These are phyloP conservation scores for Carallia pectinifolia DNA, from an alignment of 345 rosid genomes.

Conservation along the genomic window DNA sequence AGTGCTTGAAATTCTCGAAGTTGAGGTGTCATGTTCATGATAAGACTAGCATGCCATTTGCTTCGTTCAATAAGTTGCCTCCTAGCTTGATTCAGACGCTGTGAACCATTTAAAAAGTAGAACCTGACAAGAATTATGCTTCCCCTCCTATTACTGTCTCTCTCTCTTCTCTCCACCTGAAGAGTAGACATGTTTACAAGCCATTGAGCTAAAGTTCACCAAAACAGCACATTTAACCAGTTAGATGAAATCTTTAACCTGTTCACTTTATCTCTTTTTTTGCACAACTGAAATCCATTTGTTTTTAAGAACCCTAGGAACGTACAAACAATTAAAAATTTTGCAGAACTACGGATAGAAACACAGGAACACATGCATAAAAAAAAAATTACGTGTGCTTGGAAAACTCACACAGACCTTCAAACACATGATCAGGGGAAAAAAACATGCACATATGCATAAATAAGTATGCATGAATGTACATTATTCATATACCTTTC, in stretches of 20 bases:
- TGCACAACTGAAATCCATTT: neutral
- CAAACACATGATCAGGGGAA: neutral
- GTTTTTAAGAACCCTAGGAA: neutral
- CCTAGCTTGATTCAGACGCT: constrained; percentile 85
- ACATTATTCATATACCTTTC: constrained; percentile 55
- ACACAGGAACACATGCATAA: neutral
- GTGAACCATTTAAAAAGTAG: constrained; percentile 75
- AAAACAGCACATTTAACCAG: no score
- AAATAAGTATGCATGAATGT: no score
- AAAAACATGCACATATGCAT: neutral
- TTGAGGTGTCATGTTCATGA: constrained; percentile 88
- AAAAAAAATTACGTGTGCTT: neutral
- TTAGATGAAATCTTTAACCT: no score
- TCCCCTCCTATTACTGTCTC: constrained; percentile 70
- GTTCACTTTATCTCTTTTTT: no score
- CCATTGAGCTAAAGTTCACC: no score
- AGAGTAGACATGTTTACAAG: constrained; percentile 18
- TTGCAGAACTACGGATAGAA: neutral
- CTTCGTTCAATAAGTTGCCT: constrained; percentile 87
- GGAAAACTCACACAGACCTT: constrained; percentile 6
- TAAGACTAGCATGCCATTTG: constrained; percentile 91
- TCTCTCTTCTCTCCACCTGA: constrained; percentile 97
- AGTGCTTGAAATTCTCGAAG: constrained; percentile 94
- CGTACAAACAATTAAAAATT: neutral
- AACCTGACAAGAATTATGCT: constrained; percentile 69